phyloP scores from a whole-genome alignment of 805 yeast species.

The Candida ficus region DNA sequence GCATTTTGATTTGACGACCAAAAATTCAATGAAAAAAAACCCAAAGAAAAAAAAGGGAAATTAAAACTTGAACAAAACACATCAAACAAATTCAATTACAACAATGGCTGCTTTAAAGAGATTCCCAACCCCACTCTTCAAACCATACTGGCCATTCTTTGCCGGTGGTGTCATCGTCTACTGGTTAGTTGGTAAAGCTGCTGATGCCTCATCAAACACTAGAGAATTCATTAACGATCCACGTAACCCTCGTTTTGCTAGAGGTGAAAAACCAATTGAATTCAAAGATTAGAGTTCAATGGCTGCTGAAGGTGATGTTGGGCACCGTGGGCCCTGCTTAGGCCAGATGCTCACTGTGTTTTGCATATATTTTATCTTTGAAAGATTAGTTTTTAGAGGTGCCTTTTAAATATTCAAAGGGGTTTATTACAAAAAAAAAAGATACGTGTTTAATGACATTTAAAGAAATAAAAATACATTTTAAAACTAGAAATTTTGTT shows the following conservation, averaged over 20 bases:
- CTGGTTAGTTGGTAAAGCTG: constrained; percentile 65
- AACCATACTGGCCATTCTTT: constrained; percentile 85
- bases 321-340: constrained; percentile 1
- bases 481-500: not conserved
- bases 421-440: not conserved
- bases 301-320: not conserved
- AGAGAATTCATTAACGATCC: constrained; percentile 89
- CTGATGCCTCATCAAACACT: constrained; percentile 63
- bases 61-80: too few species aligned
- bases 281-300: constrained; percentile 19
- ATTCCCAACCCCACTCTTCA: constrained; percentile 42
- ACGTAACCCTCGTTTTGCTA: constrained; percentile 86
- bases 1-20: not conserved
- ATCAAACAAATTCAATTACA: not conserved
- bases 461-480: not conserved
- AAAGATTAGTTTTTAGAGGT: not conserved
- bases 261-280: constrained; percentile 46
- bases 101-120: constrained; percentile 32
- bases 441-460: constrained; percentile 13
- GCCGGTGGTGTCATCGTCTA: constrained; percentile 75
- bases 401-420: not conserved
- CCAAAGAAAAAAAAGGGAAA: not conserved
- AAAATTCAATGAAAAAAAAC: not conserved
- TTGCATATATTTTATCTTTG: not conserved
- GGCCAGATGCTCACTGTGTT: constrained; percentile 6